Base-by-base conservation (phyloP, 257 asterid species). In the Jacaranda mimosifolia region DNA sequence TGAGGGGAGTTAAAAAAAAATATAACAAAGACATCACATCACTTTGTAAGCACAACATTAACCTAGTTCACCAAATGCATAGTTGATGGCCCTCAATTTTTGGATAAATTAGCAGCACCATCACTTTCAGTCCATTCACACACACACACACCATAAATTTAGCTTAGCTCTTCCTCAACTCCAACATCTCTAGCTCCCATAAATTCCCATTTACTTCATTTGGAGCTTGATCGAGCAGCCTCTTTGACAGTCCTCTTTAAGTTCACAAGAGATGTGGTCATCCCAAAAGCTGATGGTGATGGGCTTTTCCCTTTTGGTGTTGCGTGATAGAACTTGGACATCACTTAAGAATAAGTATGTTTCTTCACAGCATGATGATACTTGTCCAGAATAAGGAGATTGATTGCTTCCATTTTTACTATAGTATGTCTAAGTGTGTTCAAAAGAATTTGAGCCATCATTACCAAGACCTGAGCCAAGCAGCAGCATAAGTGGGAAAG, bases 111-210 rank as follows among this genome's bases (percentile, higher is more conserved):
- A 76, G 97, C 99, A 68, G 98, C 99, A 73, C 99, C 99, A 48
- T 96, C 99, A 87, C 97, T 91, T 89, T 96, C 99, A 35, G 98
- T 93, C 77, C 98, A 89, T 85, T 96, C 99, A 82, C 98, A 93
- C 59, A 96, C 99, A 82, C 98, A 93, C 59, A 96, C 97, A 83
- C 99, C 99, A 84, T 96, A 96, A 46, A 93, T 94, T 81, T 93
- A 98, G 66, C 97, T 94, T 74, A 93, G 77, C 88, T 89, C 98
- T 67, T 89, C 98, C 90, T 90, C 93, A 63, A 92, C 90, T 65
- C 98, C 99, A 86, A 98, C 98, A 90, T 96, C 99, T 80, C 99
- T 86, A 55, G 99, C 99, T 71, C 99, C 99, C 99, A 96, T 93
- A 80, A 91, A 96, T 66, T 96, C 97, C 99, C 99, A 96, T 85